Percentiles rank a stretch among this genome's conserved stretches.
These are phyloP conservation scores for Pestalotiopsis sp. DNA, from an alignment of 2,329 filamentous ascomycete genomes.

Conservation along the genomic window DNA sequence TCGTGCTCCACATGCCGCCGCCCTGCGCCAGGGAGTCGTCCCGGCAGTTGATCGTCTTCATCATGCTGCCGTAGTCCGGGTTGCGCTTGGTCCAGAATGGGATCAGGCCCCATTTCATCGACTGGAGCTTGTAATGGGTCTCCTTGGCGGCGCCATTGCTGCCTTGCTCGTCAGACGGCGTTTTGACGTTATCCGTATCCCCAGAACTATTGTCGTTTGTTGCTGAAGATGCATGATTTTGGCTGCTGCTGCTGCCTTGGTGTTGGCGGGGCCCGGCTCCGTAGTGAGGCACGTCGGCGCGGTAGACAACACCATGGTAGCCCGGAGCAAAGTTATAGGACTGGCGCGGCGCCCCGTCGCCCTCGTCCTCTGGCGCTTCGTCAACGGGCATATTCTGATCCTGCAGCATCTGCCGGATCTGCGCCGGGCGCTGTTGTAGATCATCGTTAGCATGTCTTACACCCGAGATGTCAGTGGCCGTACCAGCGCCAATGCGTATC, in stretches of 20 bases:
- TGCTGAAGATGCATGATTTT: not conserved
- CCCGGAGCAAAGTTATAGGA: constrained; percentile 94
- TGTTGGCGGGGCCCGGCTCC: constrained; percentile 47
- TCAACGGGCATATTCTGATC: constrained; percentile 74
- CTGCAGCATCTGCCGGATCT: constrained; percentile 73
- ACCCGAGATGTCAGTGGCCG: constrained; percentile 11
- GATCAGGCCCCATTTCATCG: constrained; percentile 95
- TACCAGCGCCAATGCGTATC: constrained; percentile 66
- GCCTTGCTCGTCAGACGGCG: constrained; percentile 19
- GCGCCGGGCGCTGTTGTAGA: constrained; percentile 67
- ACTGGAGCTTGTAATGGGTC: constrained; percentile 77
- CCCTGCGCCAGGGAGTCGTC: constrained; percentile 79
- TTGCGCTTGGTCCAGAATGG: constrained; percentile 91
- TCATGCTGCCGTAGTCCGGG: constrained; percentile 73
- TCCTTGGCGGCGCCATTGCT: constrained; percentile 25
- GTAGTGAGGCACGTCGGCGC: constrained; percentile 68
- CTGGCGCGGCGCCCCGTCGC: constrained; percentile 60
- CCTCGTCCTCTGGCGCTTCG: constrained; percentile 70
- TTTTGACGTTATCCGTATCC: constrained; percentile 19
- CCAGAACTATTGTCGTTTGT: constrained; percentile 11
- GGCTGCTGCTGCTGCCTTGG: constrained; percentile 6
- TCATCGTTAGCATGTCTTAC: not conserved
- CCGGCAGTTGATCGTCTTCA: constrained; percentile 94
- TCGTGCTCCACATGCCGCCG: constrained; percentile 85
- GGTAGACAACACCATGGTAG: constrained; percentile 82